Evolutionary conservation across 75 land plant genomes (phyloP).

Genomic region (Pinus tabuliformis): DNA sequence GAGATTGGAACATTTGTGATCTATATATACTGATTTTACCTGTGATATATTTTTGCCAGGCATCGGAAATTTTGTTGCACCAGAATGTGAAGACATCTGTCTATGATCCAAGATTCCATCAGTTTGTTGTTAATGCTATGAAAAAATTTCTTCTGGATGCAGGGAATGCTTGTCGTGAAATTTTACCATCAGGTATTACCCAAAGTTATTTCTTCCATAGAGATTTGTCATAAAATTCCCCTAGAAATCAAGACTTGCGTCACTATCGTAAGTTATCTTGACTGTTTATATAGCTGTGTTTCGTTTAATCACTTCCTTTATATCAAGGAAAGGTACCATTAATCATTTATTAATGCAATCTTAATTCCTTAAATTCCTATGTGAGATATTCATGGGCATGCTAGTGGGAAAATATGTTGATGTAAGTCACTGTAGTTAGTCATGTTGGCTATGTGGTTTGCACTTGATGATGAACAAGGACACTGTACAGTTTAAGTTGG

Average conservation of each 20-base stretch:
- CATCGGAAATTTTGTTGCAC: neutral
- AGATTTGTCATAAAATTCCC: too few species aligned
- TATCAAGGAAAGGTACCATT: neutral
- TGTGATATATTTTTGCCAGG: neutral
- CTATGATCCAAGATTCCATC: neutral
- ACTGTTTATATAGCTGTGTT: neutral
- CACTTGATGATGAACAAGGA: too few species aligned
- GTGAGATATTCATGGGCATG: neutral
- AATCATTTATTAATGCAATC: neutral
- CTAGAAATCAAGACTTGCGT: neutral
- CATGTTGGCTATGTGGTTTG: neutral
- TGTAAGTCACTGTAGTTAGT: neutral
- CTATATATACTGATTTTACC: too few species aligned
- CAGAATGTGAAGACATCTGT: neutral
- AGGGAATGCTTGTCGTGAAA: neutral
- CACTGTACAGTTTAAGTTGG: too few species aligned
- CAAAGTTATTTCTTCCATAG: too few species aligned
- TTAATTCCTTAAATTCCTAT: neutral
- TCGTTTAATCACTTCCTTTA: neutral
- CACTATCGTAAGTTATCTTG: neutral
- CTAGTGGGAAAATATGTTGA: neutral
- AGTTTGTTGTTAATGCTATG: neutral
- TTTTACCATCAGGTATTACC: constrained; percentile 6
- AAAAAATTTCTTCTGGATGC: constrained; percentile 6
- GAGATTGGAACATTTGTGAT: neutral